Percentiles rank a stretch among this genome's conserved stretches.
Conservation (phyloP, 345 rosid genomes). For the Abelmoschus esculentus region DNA sequence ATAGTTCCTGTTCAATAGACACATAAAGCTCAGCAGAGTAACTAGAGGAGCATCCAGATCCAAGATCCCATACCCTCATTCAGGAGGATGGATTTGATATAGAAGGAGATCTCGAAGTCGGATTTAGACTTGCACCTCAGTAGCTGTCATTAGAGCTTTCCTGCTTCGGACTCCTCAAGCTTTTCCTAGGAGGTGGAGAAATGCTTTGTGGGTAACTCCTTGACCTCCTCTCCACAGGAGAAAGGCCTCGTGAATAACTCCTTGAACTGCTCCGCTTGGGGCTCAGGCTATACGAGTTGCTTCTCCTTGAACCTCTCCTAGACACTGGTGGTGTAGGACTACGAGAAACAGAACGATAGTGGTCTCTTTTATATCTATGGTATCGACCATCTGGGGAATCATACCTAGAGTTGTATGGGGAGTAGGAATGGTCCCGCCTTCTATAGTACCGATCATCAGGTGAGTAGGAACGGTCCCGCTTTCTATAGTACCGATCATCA, state of each 20-base stretch:
- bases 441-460: not conserved
- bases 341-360: conserved; percentile 19
- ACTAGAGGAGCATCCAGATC: not conserved
- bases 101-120: conserved; percentile 56
- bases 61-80: not conserved
- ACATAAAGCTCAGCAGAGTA: not conserved
- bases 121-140: conserved; percentile 28
- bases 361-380: not conserved
- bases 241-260: conserved; percentile 15
- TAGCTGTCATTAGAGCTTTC: conserved; percentile 18
- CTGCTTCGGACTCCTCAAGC: not conserved
- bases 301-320: conserved; percentile 23
- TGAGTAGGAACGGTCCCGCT: not conserved
- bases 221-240: not conserved
- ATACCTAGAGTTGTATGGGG: too few species aligned
- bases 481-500: too few species aligned
- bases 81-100: conserved; percentile 29
- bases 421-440: not conserved
- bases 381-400: not conserved
- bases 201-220: conserved; percentile 6
- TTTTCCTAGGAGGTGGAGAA: conserved; percentile 32
- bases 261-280: conserved; percentile 13
- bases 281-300: conserved; percentile 21
- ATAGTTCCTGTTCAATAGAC: too few species aligned
- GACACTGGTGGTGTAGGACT: conserved; percentile 10